Base-by-base conservation (phyloP, 176 grass and related monocot genomes). In the Eleusine indica region DNA sequence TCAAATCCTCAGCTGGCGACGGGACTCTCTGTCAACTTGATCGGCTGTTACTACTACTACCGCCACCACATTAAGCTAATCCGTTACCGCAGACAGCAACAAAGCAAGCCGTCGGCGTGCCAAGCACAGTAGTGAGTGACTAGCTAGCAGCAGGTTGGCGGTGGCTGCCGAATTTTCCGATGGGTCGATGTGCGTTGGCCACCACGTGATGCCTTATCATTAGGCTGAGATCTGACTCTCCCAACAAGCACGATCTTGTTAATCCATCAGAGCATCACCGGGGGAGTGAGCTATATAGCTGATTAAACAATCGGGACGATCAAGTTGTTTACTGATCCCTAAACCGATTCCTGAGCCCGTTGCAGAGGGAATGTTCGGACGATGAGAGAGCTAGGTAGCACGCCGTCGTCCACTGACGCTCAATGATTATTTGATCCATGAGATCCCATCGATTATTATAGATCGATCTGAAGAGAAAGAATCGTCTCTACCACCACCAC, bases 341-440 rank as follows among this genome's bases (percentile, higher is more conserved):
- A 87, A 80, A 80, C 75, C 61, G 84, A 87, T 87, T 65, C 80
- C 70, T 87, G 62, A 80, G 62, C 38, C 41, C 42, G 84, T 7
- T 68, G 78, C 79, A 81, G 89, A 84, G 84, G 84, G 89, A 90
- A 90, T 90, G 89, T 90, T 90, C 80, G 40, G 70, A 83, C 75
- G 75, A 81, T 63, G 69, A 51, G 15, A 63, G 61, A 9, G 25
- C 25, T 25, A 25, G 25, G 25, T 25, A 25, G 53, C 53, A 18
- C 53, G 18, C 18, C 53, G 39, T 56, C 57, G 21, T n/a, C 80
- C 75, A 79, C 58, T 74, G 62, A 60, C 22, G 9, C 69, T 76
- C 78, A 87, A 77, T 87, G 66, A 83, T 87, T 83, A 83, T 87
- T 83, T 47, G 22, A 52, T 67, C 66, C 47, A 56, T 57, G 0